Percentiles rank a stretch among this genome's conserved stretches.
Evolutionary conservation across 2,329 filamentous ascomycete species (phyloP).

Genomic region (Penicillium sp.): DNA sequence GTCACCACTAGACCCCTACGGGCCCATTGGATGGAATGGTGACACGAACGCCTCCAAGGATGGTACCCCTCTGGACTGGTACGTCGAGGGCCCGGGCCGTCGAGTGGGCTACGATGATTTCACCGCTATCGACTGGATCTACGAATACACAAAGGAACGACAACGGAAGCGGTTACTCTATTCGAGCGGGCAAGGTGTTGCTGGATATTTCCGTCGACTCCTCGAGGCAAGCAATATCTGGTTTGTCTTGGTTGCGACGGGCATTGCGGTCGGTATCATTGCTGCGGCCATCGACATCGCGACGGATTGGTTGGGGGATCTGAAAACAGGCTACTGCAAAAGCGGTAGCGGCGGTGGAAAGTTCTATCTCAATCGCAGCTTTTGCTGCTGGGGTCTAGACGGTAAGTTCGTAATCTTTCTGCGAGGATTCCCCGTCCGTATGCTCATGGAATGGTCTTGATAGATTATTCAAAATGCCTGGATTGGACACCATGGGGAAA

Average conservation of each 20-base stretch:
- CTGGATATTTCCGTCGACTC: constrained; percentile 70
- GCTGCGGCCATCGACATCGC: constrained; percentile 87
- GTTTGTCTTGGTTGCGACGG: constrained; percentile 82
- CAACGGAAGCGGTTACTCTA: constrained; percentile 78
- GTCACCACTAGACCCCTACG: constrained; percentile 24
- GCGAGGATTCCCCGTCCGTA: neutral
- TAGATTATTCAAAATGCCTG: constrained; percentile 71
- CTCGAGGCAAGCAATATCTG: constrained; percentile 88
- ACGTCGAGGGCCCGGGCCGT: constrained; percentile 81
- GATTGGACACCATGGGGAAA: constrained; percentile 86
- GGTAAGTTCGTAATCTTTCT: constrained; percentile 35
- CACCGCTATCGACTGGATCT: constrained; percentile 99
- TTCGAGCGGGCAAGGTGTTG: constrained; percentile 64
- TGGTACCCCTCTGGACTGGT: constrained; percentile 67
- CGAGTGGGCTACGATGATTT: constrained; percentile 94
- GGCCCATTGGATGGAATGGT: constrained; percentile 22
- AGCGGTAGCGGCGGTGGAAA: constrained; percentile 72
- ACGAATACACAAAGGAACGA: constrained; percentile 94
- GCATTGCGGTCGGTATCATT: constrained; percentile 76
- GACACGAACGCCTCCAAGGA: constrained; percentile 39
- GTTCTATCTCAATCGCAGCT: constrained; percentile 87
- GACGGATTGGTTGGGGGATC: constrained; percentile 88
- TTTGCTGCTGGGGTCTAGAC: constrained; percentile 92
- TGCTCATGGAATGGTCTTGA: constrained; percentile 14
- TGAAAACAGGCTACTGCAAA: constrained; percentile 86